phyloP scores from a whole-genome alignment of 306 rosid species.

The Quercus gilva region DNA sequence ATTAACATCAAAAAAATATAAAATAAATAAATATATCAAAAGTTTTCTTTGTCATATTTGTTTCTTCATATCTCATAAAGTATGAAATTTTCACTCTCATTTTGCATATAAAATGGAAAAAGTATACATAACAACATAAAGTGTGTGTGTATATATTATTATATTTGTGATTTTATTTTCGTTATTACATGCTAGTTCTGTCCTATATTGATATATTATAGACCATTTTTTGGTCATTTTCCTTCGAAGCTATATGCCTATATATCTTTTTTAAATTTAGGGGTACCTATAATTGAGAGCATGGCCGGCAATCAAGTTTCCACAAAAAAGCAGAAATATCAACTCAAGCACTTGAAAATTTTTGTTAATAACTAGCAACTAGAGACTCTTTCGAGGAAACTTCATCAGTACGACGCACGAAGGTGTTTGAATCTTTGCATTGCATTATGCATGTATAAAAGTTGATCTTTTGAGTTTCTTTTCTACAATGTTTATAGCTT shows the following conservation, averaged over 20 bases:
- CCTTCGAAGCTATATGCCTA: not conserved
- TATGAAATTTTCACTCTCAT: too few species aligned
- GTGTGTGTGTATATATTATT: too few species aligned
- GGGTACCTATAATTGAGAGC: not conserved
- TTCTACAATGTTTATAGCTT: constrained; percentile 13
- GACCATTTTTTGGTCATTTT: not conserved
- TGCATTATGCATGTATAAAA: not conserved
- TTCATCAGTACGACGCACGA: not conserved
- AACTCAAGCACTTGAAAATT: not conserved
- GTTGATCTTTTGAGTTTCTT: not conserved
- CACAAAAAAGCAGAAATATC: not conserved
- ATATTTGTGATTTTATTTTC: too few species aligned
- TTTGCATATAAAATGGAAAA: too few species aligned
- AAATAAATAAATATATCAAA: too few species aligned
- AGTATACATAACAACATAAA: too few species aligned
- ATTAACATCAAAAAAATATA: too few species aligned
- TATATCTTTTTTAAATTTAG: not conserved
- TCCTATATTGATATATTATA: too few species aligned
- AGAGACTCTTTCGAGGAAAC: not conserved
- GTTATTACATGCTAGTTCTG: too few species aligned
- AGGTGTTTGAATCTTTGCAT: constrained; percentile 4
- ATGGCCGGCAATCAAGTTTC: not conserved
- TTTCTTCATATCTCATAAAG: too few species aligned
- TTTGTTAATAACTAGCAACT: not conserved
- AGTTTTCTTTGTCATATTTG: too few species aligned